Percentiles rank a stretch among this genome's conserved stretches.
phyloP scores from a whole-genome alignment of 257 asterid species.

The Buddleja alternifolia region DNA sequence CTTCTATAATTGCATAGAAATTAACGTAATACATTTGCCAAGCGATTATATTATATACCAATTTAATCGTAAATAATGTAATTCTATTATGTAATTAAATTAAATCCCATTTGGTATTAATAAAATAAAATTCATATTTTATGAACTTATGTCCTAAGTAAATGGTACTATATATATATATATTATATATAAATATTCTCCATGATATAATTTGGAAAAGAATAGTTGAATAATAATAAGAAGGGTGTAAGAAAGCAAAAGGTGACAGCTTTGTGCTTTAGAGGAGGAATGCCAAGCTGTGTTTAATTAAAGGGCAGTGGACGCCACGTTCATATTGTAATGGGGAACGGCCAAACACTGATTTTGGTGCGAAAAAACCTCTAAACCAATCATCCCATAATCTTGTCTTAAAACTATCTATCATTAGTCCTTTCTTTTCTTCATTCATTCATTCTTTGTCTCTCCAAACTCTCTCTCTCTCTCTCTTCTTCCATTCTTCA shows the following conservation, averaged over 20 bases:
- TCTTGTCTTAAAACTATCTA: slow-evolving; percentile 10
- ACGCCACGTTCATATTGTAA: slow-evolving; percentile 34
- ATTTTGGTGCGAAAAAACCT: slow-evolving; percentile 55
- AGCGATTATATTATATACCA: too few relatives aligned
- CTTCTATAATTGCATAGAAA: too few relatives aligned
- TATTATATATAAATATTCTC: too few relatives aligned
- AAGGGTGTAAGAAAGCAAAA: slow-evolving; percentile 11
- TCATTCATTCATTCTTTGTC: not conserved
- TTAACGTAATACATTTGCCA: too few relatives aligned
- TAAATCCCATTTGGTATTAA: too few relatives aligned
- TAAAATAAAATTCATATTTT: too few relatives aligned
- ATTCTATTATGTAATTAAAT: too few relatives aligned
- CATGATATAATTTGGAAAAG: too few relatives aligned
- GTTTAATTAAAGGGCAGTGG: slow-evolving; percentile 29
- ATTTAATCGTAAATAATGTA: too few relatives aligned
- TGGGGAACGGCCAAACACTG: slow-evolving; percentile 38
- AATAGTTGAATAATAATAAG: too few relatives aligned
- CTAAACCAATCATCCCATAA: slow-evolving; percentile 45
- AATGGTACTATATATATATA: too few relatives aligned
- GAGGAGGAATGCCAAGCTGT: slow-evolving; percentile 20
- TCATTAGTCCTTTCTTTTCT: not conserved
- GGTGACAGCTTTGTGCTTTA: slow-evolving; percentile 26
- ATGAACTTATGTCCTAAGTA: too few relatives aligned
- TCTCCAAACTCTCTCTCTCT: slow-evolving; percentile 26
- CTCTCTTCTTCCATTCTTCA: slow-evolving; percentile 25